Evolutionary conservation across 441 rosid genomes (phyloP).

Genomic region (Melastoma candidum): DNA sequence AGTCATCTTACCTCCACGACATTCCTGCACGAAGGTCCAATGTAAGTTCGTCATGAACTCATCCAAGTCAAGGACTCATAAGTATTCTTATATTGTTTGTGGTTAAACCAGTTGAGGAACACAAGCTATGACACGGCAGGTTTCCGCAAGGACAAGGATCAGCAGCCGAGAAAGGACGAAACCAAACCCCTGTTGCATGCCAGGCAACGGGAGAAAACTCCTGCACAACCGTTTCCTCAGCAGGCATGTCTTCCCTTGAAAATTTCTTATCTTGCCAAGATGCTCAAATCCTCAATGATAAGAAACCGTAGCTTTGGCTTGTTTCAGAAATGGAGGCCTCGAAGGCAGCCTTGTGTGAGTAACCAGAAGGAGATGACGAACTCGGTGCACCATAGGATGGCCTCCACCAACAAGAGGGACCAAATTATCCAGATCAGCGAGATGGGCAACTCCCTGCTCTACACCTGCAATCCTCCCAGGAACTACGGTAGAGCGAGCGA

Average conservation of each 20-base stretch:
- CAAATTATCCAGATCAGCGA: constrained; percentile 62
- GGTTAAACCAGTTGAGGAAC: constrained; percentile 52
- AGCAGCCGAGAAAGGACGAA: constrained; percentile 6
- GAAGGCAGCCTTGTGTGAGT: constrained; percentile 47
- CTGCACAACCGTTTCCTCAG: neutral
- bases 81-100: no score
- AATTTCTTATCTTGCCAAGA: neutral
- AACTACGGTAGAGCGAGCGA: constrained; percentile 24
- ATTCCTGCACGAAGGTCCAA: constrained; percentile 70
- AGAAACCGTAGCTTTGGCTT: no score
- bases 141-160: constrained; percentile 35
- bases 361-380: constrained; percentile 40
- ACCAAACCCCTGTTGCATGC: constrained; percentile 67
- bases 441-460: constrained; percentile 65
- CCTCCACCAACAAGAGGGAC: constrained; percentile 67
- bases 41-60: constrained; percentile 25
- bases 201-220: neutral
- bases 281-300: no score
- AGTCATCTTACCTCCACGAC: constrained; percentile 70
- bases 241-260: neutral
- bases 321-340: constrained; percentile 39
- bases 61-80: no score
- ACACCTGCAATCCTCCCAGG: constrained; percentile 28
- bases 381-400: constrained; percentile 70
- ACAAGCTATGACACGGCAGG: constrained; percentile 57